Conservation (phyloP, 805 yeast genomes). For the Candida peoriensis region DNA sequence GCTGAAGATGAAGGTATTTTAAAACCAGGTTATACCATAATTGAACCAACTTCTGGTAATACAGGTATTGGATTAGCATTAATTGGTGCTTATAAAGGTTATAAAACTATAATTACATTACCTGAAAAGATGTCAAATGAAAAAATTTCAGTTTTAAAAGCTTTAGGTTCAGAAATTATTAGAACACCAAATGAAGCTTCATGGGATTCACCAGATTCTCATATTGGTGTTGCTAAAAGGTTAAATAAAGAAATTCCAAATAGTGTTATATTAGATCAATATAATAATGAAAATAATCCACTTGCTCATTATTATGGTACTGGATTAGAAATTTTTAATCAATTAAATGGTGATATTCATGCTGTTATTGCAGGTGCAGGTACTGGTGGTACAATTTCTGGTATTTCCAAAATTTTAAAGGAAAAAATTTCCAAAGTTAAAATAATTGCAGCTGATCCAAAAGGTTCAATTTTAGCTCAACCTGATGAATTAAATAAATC, state of each 20-base stretch:
- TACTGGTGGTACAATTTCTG: slow-evolving; percentile 88
- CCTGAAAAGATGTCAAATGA: slow-evolving; percentile 94
- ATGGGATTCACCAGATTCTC: slow-evolving; percentile 89
- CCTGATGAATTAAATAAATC: slow-evolving; percentile 68
- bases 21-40: slow-evolving; percentile 80
- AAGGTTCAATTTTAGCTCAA: slow-evolving; percentile 77
- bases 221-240: slow-evolving; percentile 80
- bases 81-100: slow-evolving; percentile 82
- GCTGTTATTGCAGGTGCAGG: slow-evolving; percentile 90
- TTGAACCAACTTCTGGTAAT: slow-evolving; percentile 89
- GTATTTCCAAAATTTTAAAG: slow-evolving; percentile 73
- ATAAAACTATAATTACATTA: slow-evolving; percentile 79
- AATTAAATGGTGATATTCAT: slow-evolving; percentile 63
- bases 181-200: slow-evolving; percentile 93
- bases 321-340: slow-evolving; percentile 81
- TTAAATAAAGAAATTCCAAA: slow-evolving; percentile 80
- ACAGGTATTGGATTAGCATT: slow-evolving; percentile 89
- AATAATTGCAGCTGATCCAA: slow-evolving; percentile 80
- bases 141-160: slow-evolving; percentile 81
- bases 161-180: slow-evolving; percentile 85
- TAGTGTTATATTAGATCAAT: slow-evolving; percentile 81
- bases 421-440: slow-evolving; percentile 57
- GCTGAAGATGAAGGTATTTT: slow-evolving; percentile 75
- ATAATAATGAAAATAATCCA: slow-evolving; percentile 74
- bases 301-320: slow-evolving; percentile 81